Evolutionary conservation across 768 basidiomycete species (phyloP).

Genomic region (Tubosaeta brunneosetosa): DNA sequence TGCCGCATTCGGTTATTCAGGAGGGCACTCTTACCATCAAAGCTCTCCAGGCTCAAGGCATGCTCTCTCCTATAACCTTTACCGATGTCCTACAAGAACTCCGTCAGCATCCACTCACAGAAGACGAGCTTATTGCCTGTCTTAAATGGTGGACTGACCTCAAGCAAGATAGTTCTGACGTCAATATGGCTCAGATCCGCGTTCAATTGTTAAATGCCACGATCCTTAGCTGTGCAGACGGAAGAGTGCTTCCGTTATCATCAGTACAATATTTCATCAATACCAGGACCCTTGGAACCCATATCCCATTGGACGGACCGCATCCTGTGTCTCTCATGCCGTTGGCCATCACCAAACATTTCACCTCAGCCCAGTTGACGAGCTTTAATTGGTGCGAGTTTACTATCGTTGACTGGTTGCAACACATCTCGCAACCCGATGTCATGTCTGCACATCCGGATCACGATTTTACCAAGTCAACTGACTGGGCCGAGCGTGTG

Average conservation of each 20-base stretch:
- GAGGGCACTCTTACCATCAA: conserved; percentile 59
- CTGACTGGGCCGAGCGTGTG: conserved; percentile 79
- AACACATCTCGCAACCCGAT: conserved; percentile 50
- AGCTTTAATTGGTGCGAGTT: conserved; percentile 81
- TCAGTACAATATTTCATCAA: conserved; percentile 70
- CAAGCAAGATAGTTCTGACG: conserved; percentile 31
- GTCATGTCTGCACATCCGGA: conserved; percentile 41
- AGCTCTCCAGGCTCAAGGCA: conserved; percentile 52
- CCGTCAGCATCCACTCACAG: conserved; percentile 58
- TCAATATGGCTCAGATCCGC: conserved; percentile 43
- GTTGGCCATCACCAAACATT: conserved; percentile 54
- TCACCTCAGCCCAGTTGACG: conserved; percentile 47
- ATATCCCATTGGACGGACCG: conserved; percentile 73
- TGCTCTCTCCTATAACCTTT: conserved; percentile 74
- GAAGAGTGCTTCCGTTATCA: conserved; percentile 64
- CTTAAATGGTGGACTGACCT: conserved; percentile 79
- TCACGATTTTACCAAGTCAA: conserved; percentile 60
- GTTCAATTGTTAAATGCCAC: conserved; percentile 67
- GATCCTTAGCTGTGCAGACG: conserved; percentile 47
- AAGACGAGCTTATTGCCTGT: conserved; percentile 75
- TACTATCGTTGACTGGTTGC: conserved; percentile 69
- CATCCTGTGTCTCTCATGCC: conserved; percentile 75
- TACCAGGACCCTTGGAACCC: conserved; percentile 45
- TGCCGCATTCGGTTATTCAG: conserved; percentile 57
- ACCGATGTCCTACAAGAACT: conserved; percentile 81